A percentile compares a stretch with the other conserved stretches of the same genome.
phyloP scores from a whole-genome alignment of 2,329 filamentous ascomycete species.

The Fusarium nanum region DNA sequence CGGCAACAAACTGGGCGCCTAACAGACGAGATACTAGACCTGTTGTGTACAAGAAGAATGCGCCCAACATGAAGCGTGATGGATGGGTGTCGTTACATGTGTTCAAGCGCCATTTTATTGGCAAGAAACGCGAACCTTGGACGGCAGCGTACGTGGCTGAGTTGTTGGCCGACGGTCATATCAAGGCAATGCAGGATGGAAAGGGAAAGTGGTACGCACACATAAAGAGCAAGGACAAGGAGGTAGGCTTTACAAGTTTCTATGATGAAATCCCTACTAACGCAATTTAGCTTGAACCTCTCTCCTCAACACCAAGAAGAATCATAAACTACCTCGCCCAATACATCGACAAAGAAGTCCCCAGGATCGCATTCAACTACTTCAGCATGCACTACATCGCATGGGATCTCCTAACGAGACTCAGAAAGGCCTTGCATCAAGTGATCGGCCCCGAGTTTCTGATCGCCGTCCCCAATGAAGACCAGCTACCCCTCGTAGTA shows the following conservation, averaged over 20 bases:
- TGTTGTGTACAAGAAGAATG: slow-evolving; percentile 18
- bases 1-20: slow-evolving; percentile 33
- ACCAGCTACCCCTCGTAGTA: slow-evolving; percentile 12
- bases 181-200: background rate
- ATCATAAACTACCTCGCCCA: slow-evolving; percentile 22
- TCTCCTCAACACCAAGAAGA: background rate
- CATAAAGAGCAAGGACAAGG: slow-evolving; percentile 3
- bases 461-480: background rate
- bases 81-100: slow-evolving; percentile 12
- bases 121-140: slow-evolving; percentile 1
- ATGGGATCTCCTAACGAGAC: background rate
- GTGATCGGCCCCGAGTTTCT: slow-evolving; percentile 1
- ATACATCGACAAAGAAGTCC: slow-evolving; percentile 8
- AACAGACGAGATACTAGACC: slow-evolving; percentile 18
- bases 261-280: background rate
- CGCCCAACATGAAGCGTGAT: slow-evolving; percentile 29
- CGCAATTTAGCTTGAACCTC: background rate
- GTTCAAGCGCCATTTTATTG: background rate
- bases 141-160: slow-evolving; percentile 2
- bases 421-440: slow-evolving; percentile 10
- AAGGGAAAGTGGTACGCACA: slow-evolving; percentile 10
- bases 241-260: background rate
- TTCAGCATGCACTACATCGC: slow-evolving; percentile 24
- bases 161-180: slow-evolving; percentile 9
- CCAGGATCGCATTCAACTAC: slow-evolving; percentile 18